Base-by-base conservation (phyloP, 2,329 filamentous ascomycete species). In the Diaporthe vaccinii region DNA sequence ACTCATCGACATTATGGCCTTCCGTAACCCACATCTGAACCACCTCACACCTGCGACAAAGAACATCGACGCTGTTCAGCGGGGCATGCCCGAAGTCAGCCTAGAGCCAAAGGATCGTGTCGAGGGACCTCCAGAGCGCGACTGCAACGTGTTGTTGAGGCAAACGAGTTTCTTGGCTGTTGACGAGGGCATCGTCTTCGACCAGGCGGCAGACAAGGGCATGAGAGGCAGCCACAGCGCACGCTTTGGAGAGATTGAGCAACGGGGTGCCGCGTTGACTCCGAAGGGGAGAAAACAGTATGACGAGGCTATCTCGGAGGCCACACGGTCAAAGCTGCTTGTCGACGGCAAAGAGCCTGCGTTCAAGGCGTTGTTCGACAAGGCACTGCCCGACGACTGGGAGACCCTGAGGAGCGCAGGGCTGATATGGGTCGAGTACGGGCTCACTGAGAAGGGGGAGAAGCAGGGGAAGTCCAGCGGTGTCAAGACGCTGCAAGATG, bases 91-190 rank as follows among this genome's bases (percentile, higher is more conserved):
- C 0, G 74, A 77, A 1, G 78, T 79, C 2, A 85, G 85, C 0
- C 82, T 90, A 73, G 78, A 83, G 1, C 85, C 83, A 0, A 90
- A 90, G 76, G 84, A 86, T 0, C 81, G 84, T 0, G 88, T 90
- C 25, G 89, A 90, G 75, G 89, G 89, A 0, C 88, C 89, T 0
- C 88, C 88, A 0, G 73, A 76, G 2, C 81, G 87, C 3, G 73
- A 76, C 1, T 88, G 84, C 39, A 85, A 85, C 0, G 87, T 90
- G 8, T 82, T 90, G 1, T 80, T 90, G 10, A 83, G 88, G 0
- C 89, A 90, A 75, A 90, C 89, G 0, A 90, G 89, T 74, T 90
- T 90, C 74, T 80, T 86, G 2, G 88, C 88, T 0, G 78, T 89
- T 0, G 85, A 89, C 70, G 88, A 90, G 77, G 80, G 80, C 0